phyloP scores from a whole-genome alignment of 257 asterid species.

The Ilex aquifolium region DNA sequence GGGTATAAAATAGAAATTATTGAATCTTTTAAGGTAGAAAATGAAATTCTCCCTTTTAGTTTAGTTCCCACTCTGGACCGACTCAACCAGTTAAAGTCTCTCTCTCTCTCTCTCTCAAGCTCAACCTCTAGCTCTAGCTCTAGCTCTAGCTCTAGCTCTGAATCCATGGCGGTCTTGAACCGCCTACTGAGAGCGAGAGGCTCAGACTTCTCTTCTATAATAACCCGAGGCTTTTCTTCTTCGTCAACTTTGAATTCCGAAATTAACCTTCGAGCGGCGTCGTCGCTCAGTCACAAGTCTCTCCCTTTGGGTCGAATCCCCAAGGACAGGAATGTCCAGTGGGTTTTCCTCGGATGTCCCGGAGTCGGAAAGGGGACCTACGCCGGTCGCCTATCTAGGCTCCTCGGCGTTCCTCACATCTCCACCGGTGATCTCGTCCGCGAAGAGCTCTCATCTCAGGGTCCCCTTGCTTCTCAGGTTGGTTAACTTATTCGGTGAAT shows the following conservation, averaged over 20 bases:
- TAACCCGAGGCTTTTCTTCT: not conserved
- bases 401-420: conserved; percentile 86
- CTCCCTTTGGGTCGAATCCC: not conserved
- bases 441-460: conserved; percentile 60
- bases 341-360: conserved; percentile 96
- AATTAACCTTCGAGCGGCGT: conserved; percentile 10
- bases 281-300: not conserved
- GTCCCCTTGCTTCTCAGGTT: conserved; percentile 74
- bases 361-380: conserved; percentile 98
- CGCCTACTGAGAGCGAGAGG: conserved; percentile 43
- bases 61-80: no score
- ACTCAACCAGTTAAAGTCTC: no score
- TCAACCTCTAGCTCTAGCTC: no score
- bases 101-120: no score
- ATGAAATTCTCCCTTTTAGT: no score
- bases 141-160: no score
- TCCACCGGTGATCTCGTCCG: conserved; percentile 99
- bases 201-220: conserved; percentile 1
- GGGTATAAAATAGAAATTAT: no score
- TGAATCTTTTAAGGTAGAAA: no score
- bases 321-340: conserved; percentile 66
- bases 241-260: conserved; percentile 3
- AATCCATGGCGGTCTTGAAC: conserved; percentile 62
- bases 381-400: conserved; percentile 70
- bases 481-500: not conserved